Conservation (phyloP, 176 grass and related monocot genomes). For the Ampelocalamus luodianensis region DNA sequence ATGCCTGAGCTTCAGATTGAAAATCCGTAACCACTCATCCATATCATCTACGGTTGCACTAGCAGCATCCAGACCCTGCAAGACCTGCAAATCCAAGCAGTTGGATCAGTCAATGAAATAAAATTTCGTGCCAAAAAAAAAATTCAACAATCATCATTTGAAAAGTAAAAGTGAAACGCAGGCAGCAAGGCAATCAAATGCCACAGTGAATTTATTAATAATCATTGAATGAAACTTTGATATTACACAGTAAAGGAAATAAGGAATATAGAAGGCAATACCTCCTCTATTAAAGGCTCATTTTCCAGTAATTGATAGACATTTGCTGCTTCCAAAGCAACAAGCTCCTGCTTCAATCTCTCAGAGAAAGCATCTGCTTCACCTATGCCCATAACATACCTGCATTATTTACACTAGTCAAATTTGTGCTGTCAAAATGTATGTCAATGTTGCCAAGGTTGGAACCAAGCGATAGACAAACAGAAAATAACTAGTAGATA, state of each 20-base stretch:
- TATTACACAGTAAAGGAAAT: not conserved
- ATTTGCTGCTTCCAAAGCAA: slow-evolving; percentile 93
- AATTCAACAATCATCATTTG: slow-evolving; percentile 9
- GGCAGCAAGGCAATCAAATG: not conserved
- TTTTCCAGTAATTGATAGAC: slow-evolving; percentile 92
- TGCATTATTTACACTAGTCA: slow-evolving; percentile 55
- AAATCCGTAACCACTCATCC: slow-evolving; percentile 95
- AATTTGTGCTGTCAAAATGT: slow-evolving; percentile 32
- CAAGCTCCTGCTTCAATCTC: slow-evolving; percentile 95
- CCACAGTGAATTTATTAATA: slow-evolving; percentile 22
- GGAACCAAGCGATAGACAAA: slow-evolving; percentile 19
- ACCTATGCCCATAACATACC: slow-evolving; percentile 99
- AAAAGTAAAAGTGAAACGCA: not conserved
- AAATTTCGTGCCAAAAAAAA: slow-evolving; percentile 12
- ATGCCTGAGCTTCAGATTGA: slow-evolving; percentile 96
- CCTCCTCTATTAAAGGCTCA: slow-evolving; percentile 91
- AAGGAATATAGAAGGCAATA: slow-evolving; percentile 44
- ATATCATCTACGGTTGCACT: slow-evolving; percentile 82
- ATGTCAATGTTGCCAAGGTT: slow-evolving; percentile 27
- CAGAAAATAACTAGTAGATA: slow-evolving; percentile 20
- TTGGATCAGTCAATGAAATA: slow-evolving; percentile 33
- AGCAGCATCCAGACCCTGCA: slow-evolving; percentile 84
- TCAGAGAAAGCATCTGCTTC: slow-evolving; percentile 98
- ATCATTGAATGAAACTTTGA: slow-evolving; percentile 32
- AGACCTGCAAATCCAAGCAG: slow-evolving; percentile 70